Evolutionary conservation across 2,329 filamentous ascomycete genomes (phyloP), one percentile per base, ranked within the genome.

Genomic region (Neocatenulostroma microsporum): DNA sequence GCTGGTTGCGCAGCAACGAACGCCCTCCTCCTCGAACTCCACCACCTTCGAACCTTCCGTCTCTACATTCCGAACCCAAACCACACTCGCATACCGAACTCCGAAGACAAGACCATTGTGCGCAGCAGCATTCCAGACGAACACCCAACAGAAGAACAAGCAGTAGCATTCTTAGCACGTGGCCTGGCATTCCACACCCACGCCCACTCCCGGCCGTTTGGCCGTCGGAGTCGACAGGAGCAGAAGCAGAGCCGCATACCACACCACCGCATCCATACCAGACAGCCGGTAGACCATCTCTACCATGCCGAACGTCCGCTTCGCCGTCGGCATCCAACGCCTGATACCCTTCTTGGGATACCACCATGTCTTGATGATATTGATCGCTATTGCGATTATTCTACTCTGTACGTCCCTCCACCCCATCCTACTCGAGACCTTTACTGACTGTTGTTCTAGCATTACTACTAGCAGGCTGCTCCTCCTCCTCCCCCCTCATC

Each of bases 341-440:
- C 64, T 78, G 54, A 64, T 79, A 60, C 73, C 75, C 41, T 69
- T 76, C 58, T 65, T 80, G 47, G 76, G 76, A 44, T 80, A 78
- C 77, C 77, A 81, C 57, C 77, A 98, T 77, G 82, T 96, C 48
- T 76, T 98, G 62, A 98, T 98, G 91, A 86, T 98, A 53, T 69
- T 98, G 49, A 94, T 98, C 57, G 88, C 84, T 38, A 70, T 95
- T 41, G 78, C 88, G 30, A 94, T 98, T 56, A 94, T 98, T 62
- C 70, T 98, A 59, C 73, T 98, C 49, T 96, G 88, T 94, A 71
- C 68, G 86, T 74, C 13, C 4, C n/a, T 21, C 23, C 13, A n/a
- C n/a, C 12, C 13, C 34, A 20, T 21, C 3, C 11, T 10, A 11
- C 4, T 14, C 5, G 5, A 10, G n/a, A 34, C n/a, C n/a, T 19